Conservation (phyloP, 805 yeast species). For the Teunomyces funiuensis region DNA sequence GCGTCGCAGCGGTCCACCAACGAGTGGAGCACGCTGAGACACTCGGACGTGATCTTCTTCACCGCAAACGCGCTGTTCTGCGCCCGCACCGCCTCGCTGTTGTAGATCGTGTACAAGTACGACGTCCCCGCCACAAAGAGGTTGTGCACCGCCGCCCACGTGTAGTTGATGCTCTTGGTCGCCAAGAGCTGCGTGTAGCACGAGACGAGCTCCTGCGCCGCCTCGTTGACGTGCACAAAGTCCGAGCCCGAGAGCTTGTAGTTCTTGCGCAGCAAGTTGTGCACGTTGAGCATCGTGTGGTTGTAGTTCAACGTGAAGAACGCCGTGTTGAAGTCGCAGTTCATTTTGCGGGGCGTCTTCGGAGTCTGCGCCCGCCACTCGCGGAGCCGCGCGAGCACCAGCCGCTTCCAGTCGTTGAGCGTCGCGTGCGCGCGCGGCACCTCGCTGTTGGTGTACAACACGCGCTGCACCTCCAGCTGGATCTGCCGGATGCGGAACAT, state of each 20-base stretch:
- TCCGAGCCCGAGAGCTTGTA: conserved; percentile 54
- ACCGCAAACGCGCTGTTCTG: conserved; percentile 45
- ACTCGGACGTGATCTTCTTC: conserved; percentile 50
- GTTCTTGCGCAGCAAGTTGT: conserved; percentile 76
- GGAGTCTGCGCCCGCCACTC: conserved; percentile 64
- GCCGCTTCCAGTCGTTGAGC: conserved; percentile 62
- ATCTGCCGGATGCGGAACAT: conserved; percentile 69
- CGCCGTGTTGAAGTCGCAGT: conserved; percentile 69
- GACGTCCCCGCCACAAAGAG: conserved; percentile 88
- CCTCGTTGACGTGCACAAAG: conserved; percentile 53
- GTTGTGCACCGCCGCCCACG: conserved; percentile 93
- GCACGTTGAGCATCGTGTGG: conserved; percentile 68
- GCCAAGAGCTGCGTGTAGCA: conserved; percentile 59
- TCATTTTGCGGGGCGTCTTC: conserved; percentile 55
- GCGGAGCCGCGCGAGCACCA: conserved; percentile 52
- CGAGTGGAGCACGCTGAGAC: conserved; percentile 58
- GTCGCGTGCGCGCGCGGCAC: conserved; percentile 61
- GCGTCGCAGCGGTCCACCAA: conserved; percentile 75
- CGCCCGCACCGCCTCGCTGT: conserved; percentile 54
- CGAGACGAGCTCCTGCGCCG: conserved; percentile 65
- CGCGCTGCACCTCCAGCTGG: conserved; percentile 74
- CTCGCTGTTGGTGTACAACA: conserved; percentile 69
- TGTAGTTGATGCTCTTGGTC: conserved; percentile 68
- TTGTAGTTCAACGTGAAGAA: conserved; percentile 75
- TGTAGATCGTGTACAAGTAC: conserved; percentile 72